These are phyloP conservation scores for Talaromyces ruber DNA, from an alignment of 495 filamentous ascomycete species.

Conservation along the genomic window DNA sequence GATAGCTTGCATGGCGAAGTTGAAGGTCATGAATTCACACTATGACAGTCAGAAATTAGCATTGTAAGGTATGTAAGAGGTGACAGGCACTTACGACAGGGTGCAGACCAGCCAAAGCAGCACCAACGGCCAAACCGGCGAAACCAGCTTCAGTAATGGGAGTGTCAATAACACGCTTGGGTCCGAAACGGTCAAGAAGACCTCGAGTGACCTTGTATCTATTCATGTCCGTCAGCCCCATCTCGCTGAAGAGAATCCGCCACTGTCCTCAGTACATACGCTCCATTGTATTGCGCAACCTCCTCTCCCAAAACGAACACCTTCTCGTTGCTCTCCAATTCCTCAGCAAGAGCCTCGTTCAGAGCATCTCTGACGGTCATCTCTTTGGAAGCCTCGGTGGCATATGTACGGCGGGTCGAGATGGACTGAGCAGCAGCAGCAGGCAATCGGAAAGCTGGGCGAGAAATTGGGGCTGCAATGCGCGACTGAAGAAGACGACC, in stretches of 20 bases:
- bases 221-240: constrained; percentile 5
- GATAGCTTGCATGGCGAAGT: constrained; percentile 99
- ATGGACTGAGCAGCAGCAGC: constrained; percentile 37
- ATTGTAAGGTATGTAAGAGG: background rate
- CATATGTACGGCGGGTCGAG: constrained; percentile 35
- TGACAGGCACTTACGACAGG: constrained; percentile 64
- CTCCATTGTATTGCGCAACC: constrained; percentile 98
- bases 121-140: constrained; percentile 82
- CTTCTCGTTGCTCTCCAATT: constrained; percentile 88
- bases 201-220: constrained; percentile 99
- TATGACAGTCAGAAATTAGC: constrained; percentile 22
- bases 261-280: constrained; percentile 40
- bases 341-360: constrained; percentile 96
- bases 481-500: constrained; percentile 64
- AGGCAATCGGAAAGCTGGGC: constrained; percentile 40
- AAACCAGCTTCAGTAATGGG: constrained; percentile 98
- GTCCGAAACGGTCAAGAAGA: constrained; percentile 90
- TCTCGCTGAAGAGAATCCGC: constrained; percentile 1
- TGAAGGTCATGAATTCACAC: constrained; percentile 99
- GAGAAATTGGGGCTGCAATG: constrained; percentile 40
- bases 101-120: constrained; percentile 87
- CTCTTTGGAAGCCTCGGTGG: constrained; percentile 58
- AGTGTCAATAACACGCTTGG: constrained; percentile 94
- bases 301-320: constrained; percentile 96
- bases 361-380: constrained; percentile 94